phyloP scores from a whole-genome alignment of 2,329 filamentous ascomycete genomes.

The Epichloe sp. region DNA sequence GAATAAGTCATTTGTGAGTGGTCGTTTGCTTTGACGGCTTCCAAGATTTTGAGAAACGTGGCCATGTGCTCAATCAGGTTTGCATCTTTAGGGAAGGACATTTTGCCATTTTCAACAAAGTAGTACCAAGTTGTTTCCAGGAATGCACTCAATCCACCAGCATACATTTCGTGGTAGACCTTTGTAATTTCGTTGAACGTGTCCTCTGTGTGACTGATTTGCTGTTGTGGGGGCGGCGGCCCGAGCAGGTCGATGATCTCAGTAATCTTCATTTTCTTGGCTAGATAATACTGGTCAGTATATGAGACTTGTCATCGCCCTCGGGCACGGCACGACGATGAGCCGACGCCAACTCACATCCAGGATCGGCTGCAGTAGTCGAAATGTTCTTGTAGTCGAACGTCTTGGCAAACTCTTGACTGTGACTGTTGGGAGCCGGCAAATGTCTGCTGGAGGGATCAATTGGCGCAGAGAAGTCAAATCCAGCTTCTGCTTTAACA shows the following conservation, averaged over 20 bases:
- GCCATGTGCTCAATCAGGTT: conserved; percentile 53
- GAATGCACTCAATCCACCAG: conserved; percentile 58
- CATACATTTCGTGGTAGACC: conserved; percentile 65
- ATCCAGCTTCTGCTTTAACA: conserved; percentile 28
- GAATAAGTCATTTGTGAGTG: conserved; percentile 39
- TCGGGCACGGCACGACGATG: not conserved
- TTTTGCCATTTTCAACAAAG: conserved; percentile 30
- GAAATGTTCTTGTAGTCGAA: conserved; percentile 11
- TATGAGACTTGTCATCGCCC: not conserved
- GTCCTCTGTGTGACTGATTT: conserved; percentile 37
- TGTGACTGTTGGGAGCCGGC: conserved; percentile 1
- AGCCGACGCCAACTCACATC: conserved; percentile 29
- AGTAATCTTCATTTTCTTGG: conserved; percentile 52
- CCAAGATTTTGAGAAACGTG: conserved; percentile 45
- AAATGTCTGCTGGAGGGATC: conserved; percentile 37
- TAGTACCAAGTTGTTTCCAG: conserved; percentile 79
- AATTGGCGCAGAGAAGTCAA: conserved; percentile 39
- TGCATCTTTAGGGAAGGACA: conserved; percentile 37
- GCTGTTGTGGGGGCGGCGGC: conserved; percentile 41
- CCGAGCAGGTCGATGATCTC: conserved; percentile 55
- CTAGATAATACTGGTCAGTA: conserved; percentile 11
- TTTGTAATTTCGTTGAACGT: conserved; percentile 53
- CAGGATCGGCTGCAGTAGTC: conserved; percentile 22
- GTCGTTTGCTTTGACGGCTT: conserved; percentile 35
- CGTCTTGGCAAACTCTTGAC: conserved; percentile 1